A percentile compares a stretch with the other conserved stretches of the same genome.
Conservation (phyloP, 2,329 filamentous ascomycete genomes). For the Gaeumannomyces tritici region DNA sequence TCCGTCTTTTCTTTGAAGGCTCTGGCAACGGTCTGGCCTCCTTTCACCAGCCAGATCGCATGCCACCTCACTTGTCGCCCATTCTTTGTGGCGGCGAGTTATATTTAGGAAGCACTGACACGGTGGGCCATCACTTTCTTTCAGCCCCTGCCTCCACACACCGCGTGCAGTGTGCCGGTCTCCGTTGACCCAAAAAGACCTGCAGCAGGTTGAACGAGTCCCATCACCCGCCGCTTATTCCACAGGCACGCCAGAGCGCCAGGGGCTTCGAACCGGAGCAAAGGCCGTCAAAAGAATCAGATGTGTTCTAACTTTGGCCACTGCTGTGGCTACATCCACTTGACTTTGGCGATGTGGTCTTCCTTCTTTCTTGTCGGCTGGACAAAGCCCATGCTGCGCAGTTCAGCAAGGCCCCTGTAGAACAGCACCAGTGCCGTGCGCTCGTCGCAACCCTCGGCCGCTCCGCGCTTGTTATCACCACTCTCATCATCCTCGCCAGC, state of each 20-base stretch:
- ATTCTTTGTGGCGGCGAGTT: not conserved
- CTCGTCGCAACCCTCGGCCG: constrained; percentile 17
- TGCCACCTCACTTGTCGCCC: not conserved
- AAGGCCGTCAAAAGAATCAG: not conserved
- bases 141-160: too few species aligned
- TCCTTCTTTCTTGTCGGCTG: constrained; percentile 85
- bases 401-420: constrained; percentile 75
- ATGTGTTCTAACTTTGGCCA: not conserved
- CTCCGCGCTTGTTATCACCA: constrained; percentile 18
- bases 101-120: not conserved
- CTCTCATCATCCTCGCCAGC: constrained; percentile 31
- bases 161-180: too few species aligned
- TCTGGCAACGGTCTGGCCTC: not conserved
- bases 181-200: too few species aligned
- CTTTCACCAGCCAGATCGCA: not conserved
- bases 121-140: not conserved
- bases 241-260: not conserved
- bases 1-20: not conserved
- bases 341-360: constrained; percentile 86
- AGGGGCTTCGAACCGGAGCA: not conserved
- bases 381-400: constrained; percentile 77
- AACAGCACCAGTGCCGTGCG: constrained; percentile 62
- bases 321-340: constrained; percentile 55
- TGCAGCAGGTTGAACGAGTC: not conserved
- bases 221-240: not conserved